Base-by-base conservation (phyloP, 2,329 filamentous ascomycete genomes). In the Colletotrichum sidae region DNA sequence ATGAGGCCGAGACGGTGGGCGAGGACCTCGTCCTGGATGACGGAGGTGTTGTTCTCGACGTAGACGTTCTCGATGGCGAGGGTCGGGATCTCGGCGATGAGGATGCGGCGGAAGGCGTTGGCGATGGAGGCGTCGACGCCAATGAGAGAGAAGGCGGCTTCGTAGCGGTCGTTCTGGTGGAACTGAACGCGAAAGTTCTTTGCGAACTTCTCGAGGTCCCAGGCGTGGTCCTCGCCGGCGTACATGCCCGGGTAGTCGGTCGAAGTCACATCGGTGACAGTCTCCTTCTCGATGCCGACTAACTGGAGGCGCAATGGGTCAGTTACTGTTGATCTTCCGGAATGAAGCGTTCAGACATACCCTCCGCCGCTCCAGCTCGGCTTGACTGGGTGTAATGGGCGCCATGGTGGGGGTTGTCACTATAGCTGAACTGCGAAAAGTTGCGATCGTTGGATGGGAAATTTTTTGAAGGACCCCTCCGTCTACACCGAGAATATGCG, bases 21-120 rank as follows among this genome's bases (percentile, higher is more conserved):
- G 55, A 99, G 89, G 5, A 99, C 95, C 82, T 99, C 96, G 76
- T 99, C 96, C 78, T 98, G 95, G 73, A 99, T 96, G 41, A 99
- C 94, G 6, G 93, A 97, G 55, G 95, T 98, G 84, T 99, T 99
- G 84, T 97, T 96, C 76, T 93, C 88, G 69, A 98, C 90, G 81
- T 92, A 99, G 76, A 97, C 93, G 68, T 89, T 90, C 83, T 99
- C 96, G 73, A 99, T 94, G 70, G 96, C 96, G 50, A 99, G 86
- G 2, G 94, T 96, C 15, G 95, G 94, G 57, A 99, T 92, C 82
- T 99, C 96, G 71, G 95, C 88, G 78, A 99, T 91, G 73, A 98
- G 86, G 73, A 98, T 98, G 72, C 96, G 93, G 67, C 96, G 94
- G 84, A 98, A 97, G 74, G 96, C 96, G 78, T 99, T 99, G 74